These are phyloP conservation scores for Juglanconis juglandina DNA, from an alignment of 2,329 filamentous ascomycete genomes.

Conservation along the genomic window DNA sequence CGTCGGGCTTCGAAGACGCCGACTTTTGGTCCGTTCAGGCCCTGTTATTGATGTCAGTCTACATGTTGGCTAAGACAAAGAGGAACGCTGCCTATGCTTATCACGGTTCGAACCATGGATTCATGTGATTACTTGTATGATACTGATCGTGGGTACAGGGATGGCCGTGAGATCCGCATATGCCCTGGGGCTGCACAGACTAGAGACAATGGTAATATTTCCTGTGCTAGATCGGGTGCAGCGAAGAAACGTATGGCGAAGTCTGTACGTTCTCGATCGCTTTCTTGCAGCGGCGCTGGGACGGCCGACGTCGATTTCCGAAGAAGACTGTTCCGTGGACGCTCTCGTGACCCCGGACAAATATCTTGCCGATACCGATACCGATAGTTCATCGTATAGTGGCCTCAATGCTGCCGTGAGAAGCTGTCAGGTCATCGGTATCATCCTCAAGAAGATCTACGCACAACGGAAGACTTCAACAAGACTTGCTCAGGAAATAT, in stretches of 20 bases:
- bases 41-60: conserved; percentile 60
- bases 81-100: conserved; percentile 62
- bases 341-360: conserved; percentile 30
- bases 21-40: conserved; percentile 65
- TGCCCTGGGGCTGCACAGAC: conserved; percentile 59
- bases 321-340: conserved; percentile 58
- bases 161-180: conserved; percentile 63
- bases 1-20: conserved; percentile 54
- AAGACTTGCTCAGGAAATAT: conserved; percentile 54
- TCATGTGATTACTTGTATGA: too few species aligned
- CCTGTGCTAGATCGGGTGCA: conserved; percentile 40
- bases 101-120: conserved; percentile 43
- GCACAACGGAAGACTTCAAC: conserved; percentile 57
- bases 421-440: conserved; percentile 55
- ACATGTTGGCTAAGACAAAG: conserved; percentile 59
- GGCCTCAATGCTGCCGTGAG: conserved; percentile 55
- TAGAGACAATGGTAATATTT: conserved; percentile 56
- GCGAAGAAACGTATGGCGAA: conserved; percentile 60
- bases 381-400: conserved; percentile 20
- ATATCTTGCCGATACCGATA: conserved; percentile 13
- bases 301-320: conserved; percentile 57
- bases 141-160: conserved; percentile 34
- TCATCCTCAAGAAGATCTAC: conserved; percentile 58
- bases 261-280: conserved; percentile 61
- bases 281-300: conserved; percentile 62